Evolutionary conservation across 1,284 basidiomycete genomes (phyloP), one percentile per base, ranked within the genome.

Genomic region (Mycosarcoma maydis): DNA sequence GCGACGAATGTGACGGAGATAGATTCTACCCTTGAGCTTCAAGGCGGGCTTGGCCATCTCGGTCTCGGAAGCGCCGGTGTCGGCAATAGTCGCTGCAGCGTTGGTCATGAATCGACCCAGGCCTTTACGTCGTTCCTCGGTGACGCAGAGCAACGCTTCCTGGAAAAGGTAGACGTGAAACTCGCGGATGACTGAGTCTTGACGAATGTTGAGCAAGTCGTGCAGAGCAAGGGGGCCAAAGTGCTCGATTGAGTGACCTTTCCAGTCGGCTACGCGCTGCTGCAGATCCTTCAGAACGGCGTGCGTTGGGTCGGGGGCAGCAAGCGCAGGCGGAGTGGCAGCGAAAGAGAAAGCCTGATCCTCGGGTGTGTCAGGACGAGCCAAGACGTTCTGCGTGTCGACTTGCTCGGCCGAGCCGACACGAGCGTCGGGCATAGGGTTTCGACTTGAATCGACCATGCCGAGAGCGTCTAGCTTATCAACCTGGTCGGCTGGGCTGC

Each of bases 91-190:
- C 20, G 45, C 26, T n/a, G 43, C 23, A 3, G 86, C 85, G 5
- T 87, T 85, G 22, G 91, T 84, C 42, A 92, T 85, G 43, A 91
- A 86, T 6, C 88, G 88, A 2, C 92, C 84, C 1, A 88, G 86
- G 0, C 82, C 76, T 20, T 90, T 88, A 77, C 92, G 93, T 84
- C 90, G 90, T 83, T 97, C 94, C 81, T 98, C 95, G 20, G 91
- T 88, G 14, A 98, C 92, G 82, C 94, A 98, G 61, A 98, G 92
- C 60, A 98, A 90, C 10, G 95, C 95, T 80, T 97, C 92, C 76
- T 90, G 89, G 87, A 97, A 98, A 36, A 98, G 87, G 83, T 98
- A 97, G 56, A 97, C 92, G 80, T 90, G 92, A 82, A 95, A 94
- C 80, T 95, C 92, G 53, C 92, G 88, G 23, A 93, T 89, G 52